Evolutionary conservation across 768 basidiomycete genomes (phyloP), one percentile per base, ranked within the genome.

Genomic region (Amanita thiersii): DNA sequence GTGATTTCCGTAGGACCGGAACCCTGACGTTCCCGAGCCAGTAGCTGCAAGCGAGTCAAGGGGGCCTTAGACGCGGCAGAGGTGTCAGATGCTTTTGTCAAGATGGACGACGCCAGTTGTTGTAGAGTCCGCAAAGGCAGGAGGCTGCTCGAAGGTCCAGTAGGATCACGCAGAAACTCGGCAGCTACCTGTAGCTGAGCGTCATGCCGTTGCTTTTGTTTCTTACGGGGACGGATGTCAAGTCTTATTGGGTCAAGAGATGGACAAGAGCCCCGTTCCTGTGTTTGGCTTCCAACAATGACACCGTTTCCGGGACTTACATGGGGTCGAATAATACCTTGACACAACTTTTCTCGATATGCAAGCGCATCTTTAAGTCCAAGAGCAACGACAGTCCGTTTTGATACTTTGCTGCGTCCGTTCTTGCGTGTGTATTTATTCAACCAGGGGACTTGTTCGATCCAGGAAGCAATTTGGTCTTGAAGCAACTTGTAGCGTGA

Each of bases 371-470:
- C 86, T 45, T 77, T 75, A 40, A 85, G 61, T 3, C 81, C 79
- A 38, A 73, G 73, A 23, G 82, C 81, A 39, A 82, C 77, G 37
- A 83, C 58, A 25, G 66, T 56, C n/a, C 84, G 70, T 55, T 79
- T 81, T 8, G 81, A 61, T 30, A 75, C 61, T 52, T 77, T 81
- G 11, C 80, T 72, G 8, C 78, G 69, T 0, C 79, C 74, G 33
- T 62, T 58, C 48, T 61, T 70, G 57, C 50, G 57, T 36, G 65
- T 57, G 46, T 78, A 79, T 34, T 75, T 70, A 47, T 77, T 70
- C 8, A 87, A 63, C 87, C 86, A 90, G 3, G 84, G 82, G 2
- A 89, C 66, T n/a, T 73, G 70, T 37, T 70, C 64, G 19, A 78
- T 72, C 69, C 76, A 77, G 42, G 68, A 61, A 25, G 70, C 70